Conservation (phyloP, 805 yeast species). For the Blastobotrys americana region DNA sequence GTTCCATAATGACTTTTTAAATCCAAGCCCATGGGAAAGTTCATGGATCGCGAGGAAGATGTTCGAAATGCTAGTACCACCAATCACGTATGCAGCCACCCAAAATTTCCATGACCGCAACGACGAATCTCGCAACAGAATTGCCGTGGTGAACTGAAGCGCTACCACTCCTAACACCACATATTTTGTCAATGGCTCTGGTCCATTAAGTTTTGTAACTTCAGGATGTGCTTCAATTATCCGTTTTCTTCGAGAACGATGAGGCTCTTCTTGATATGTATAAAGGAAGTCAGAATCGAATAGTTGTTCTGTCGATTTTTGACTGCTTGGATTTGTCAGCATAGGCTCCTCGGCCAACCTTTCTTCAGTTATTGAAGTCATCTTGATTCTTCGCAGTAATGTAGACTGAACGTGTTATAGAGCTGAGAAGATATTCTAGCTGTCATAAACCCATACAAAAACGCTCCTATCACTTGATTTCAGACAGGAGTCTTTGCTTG, state of each 20-base stretch:
- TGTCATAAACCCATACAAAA: too few species aligned
- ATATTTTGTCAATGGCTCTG: constrained; percentile 80
- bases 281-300: constrained; percentile 56
- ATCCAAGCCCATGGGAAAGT: constrained; percentile 74
- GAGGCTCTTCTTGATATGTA: constrained; percentile 80
- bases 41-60: constrained; percentile 85
- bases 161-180: constrained; percentile 57
- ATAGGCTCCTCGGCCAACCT: too few species aligned
- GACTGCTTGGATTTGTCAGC: too few species aligned
- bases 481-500: too few species aligned
- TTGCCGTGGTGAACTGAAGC: constrained; percentile 62
- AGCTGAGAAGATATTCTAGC: too few species aligned
- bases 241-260: constrained; percentile 60
- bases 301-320: not conserved
- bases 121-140: constrained; percentile 47
- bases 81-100: constrained; percentile 63
- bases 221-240: constrained; percentile 74
- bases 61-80: constrained; percentile 83
- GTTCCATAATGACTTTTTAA: constrained; percentile 70
- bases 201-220: constrained; percentile 72
- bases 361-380: too few species aligned
- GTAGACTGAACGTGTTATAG: too few species aligned
- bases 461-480: too few species aligned
- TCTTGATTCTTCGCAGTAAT: too few species aligned
- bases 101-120: constrained; percentile 50